A percentile compares a stretch with the other conserved stretches of the same genome.
Evolutionary conservation across 495 filamentous ascomycete species (phyloP).

Genomic region (Physcia stellaris): DNA sequence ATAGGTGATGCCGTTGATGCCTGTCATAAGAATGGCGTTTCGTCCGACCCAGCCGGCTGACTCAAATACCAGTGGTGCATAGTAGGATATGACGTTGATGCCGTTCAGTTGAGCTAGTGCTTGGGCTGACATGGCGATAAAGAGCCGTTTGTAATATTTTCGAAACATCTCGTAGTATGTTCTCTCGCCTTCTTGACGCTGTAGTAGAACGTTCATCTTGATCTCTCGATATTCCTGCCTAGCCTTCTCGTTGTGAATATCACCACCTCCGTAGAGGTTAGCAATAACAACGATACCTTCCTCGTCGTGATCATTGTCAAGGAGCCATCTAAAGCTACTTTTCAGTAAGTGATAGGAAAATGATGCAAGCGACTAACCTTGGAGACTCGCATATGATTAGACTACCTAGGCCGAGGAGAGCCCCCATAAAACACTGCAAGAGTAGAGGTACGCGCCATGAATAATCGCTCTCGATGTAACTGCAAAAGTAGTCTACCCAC

Average conservation of each 20-base stretch:
- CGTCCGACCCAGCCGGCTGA: slow-evolving; percentile 87
- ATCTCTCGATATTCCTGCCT: slow-evolving; percentile 94
- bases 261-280: slow-evolving; percentile 89
- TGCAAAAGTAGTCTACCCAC: slow-evolving; percentile 97
- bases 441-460: slow-evolving; percentile 86
- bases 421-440: slow-evolving; percentile 91
- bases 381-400: slow-evolving; percentile 93
- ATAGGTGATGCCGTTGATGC: slow-evolving; percentile 89
- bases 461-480: slow-evolving; percentile 69
- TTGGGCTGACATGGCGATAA: slow-evolving; percentile 98
- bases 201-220: slow-evolving; percentile 90
- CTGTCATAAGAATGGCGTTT: slow-evolving; percentile 89
- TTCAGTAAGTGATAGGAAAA: too few relatives aligned
- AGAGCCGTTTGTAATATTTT: slow-evolving; percentile 79
- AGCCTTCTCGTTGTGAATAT: slow-evolving; percentile 82
- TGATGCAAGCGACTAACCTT: slow-evolving; percentile 61
- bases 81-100: slow-evolving; percentile 99
- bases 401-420: slow-evolving; percentile 69
- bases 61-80: slow-evolving; percentile 92
- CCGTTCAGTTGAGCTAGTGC: slow-evolving; percentile 92
- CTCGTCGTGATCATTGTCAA: slow-evolving; percentile 96
- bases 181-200: slow-evolving; percentile 87
- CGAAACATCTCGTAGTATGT: slow-evolving; percentile 91
- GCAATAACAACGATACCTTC: slow-evolving; percentile 97
- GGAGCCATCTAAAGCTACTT: slow-evolving; percentile 58